These are phyloP conservation scores for Neurospora sp. DNA, from an alignment of 495 filamentous ascomycete genomes.

Conservation along the genomic window DNA sequence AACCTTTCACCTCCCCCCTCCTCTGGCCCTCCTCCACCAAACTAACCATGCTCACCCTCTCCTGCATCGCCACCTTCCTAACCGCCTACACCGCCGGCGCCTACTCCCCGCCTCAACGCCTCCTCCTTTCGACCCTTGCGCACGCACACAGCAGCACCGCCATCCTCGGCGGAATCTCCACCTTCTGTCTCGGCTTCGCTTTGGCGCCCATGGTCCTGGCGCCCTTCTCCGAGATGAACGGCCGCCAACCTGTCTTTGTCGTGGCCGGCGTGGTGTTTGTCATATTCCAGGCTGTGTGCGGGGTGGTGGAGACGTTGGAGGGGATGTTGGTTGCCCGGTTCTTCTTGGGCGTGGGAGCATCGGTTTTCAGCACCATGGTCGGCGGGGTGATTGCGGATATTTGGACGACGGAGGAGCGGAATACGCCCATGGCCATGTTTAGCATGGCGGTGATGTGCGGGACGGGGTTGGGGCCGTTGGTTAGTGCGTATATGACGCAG, in stretches of 20 bases:
- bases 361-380: slow-evolving; percentile 85
- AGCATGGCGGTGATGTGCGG: slow-evolving; percentile 66
- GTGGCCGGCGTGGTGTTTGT: slow-evolving; percentile 56
- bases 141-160: slow-evolving; percentile 48
- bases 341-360: slow-evolving; percentile 62
- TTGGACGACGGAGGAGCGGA: slow-evolving; percentile 67
- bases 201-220: slow-evolving; percentile 84
- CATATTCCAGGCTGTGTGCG: slow-evolving; percentile 64
- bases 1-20: slow-evolving; percentile 60
- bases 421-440: slow-evolving; percentile 86
- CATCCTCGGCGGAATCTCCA: slow-evolving; percentile 66
- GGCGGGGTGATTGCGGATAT: slow-evolving; percentile 88
- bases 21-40: slow-evolving; percentile 64
- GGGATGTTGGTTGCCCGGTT: slow-evolving; percentile 74
- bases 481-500: slow-evolving; percentile 60
- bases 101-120: slow-evolving; percentile 55
- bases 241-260: slow-evolving; percentile 72
- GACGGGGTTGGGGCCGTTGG: slow-evolving; percentile 70
- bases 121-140: slow-evolving; percentile 55
- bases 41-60: slow-evolving; percentile 59
- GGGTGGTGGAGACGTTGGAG: slow-evolving; percentile 56
- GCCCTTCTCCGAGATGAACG: slow-evolving; percentile 82
- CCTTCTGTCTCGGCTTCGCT: slow-evolving; percentile 75
- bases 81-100: slow-evolving; percentile 78
- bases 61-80: slow-evolving; percentile 63